These are phyloP conservation scores for Rhytidiadelphus loreus DNA, from an alignment of 225 moss, liverwort and hornwort genomes.

Conservation along the genomic window DNA sequence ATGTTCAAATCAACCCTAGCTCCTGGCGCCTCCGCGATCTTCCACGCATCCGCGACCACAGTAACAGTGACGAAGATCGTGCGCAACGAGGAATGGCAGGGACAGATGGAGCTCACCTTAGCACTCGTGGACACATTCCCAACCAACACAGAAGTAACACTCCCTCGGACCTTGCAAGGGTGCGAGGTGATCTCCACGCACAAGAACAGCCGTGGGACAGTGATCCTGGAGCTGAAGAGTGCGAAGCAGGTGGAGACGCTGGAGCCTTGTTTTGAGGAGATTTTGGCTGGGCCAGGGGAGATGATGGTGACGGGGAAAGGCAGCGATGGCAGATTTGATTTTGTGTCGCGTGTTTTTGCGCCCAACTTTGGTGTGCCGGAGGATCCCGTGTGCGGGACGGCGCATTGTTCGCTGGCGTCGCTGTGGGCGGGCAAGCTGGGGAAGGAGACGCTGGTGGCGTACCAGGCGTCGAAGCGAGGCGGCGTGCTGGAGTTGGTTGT, in stretches of 20 bases:
- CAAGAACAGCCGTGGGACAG: background rate
- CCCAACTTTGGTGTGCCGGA: slow-evolving; percentile 22
- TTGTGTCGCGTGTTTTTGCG: slow-evolving; percentile 31
- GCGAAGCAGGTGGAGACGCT: slow-evolving; percentile 5
- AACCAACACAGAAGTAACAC: background rate
- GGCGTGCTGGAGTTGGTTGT: slow-evolving; percentile 16
- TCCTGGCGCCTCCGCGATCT: background rate
- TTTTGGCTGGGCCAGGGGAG: background rate
- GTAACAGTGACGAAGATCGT: slow-evolving; percentile 12
- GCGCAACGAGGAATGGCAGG: background rate
- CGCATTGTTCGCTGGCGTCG: slow-evolving; percentile 33
- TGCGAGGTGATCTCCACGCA: background rate
- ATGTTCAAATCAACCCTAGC: slow-evolving; percentile 19
- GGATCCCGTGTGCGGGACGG: slow-evolving; percentile 38
- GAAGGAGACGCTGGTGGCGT: slow-evolving; percentile 25
- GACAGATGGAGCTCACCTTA: slow-evolving; percentile 21
- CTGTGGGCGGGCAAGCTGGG: slow-evolving; percentile 34
- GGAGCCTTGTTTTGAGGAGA: slow-evolving; percentile 11
- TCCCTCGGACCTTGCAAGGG: slow-evolving; percentile 6
- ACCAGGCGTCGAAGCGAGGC: slow-evolving; percentile 35
- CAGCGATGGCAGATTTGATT: background rate
- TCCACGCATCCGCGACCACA: slow-evolving; percentile 4
- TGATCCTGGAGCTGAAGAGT: slow-evolving; percentile 25
- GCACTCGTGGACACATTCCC: background rate
- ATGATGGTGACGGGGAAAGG: slow-evolving; percentile 16